Base-by-base conservation (phyloP, 306 rosid genomes). In the Abrus precatorius region DNA sequence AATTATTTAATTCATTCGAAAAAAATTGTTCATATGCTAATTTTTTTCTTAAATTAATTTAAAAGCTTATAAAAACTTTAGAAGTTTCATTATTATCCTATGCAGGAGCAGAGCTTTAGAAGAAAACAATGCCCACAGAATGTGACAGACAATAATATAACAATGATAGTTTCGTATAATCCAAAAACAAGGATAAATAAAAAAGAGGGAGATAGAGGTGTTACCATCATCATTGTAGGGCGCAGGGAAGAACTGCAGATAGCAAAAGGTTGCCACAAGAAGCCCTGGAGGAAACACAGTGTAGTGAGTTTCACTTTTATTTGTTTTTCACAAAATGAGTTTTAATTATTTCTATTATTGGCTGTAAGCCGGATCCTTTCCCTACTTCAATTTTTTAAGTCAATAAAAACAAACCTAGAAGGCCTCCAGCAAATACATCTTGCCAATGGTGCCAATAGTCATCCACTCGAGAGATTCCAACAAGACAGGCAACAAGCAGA, bases 391-490 rank as follows among this genome's bases (percentile, higher is more conserved):
- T 5, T 69, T 68, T 68, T 45, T 1, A 5, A 61, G 57, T 12
- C 1, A 36, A 47, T 8, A 29, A 62, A 8, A 48, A 78, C 81
- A 53, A 59, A 94, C 98, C 98, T 72, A 95, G 56, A 67, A 95
- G 56, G 8, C 89, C 94, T 64, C 97, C 99, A 11, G 91, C 91
- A 60, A 95, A 93, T 7, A 95, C 97, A 76, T 95, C 98, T 84
- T 89, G 92, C 99, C 99, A 95, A 83, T 92, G 99, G 83, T 95
- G 99, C 99, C 99, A 93, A 79, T 95, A 95, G 81, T 95, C 99
- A 78, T 91, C 85, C 8, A 95, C 97, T 59, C 97, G 76, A 41
- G 99, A 93, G 77, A 95, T 76, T n/a, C 85, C 96, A 57, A 95
- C 94, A 9, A 95, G 89, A 70, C 90, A 76, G 30, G 97, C 99